Percentiles rank a stretch among this genome's conserved stretches.
phyloP scores from a whole-genome alignment of 1,284 basidiomycete genomes.

The Ustilago curta region DNA sequence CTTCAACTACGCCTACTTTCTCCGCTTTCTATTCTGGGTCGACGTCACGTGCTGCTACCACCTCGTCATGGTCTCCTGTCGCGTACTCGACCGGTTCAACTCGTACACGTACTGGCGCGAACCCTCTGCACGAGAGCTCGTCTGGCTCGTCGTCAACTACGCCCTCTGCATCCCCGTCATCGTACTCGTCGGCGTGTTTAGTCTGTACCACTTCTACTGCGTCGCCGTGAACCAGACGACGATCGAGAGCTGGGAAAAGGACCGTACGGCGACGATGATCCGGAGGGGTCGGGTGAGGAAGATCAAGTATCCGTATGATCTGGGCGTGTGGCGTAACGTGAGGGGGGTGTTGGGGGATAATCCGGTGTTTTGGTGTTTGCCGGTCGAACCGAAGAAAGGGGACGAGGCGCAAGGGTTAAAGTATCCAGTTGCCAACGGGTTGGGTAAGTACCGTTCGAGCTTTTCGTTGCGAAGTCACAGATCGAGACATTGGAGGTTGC shows the following conservation, averaged over 20 bases:
- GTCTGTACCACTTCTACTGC: slow-evolving; percentile 87
- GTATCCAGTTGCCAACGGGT: slow-evolving; percentile 70
- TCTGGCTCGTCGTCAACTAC: slow-evolving; percentile 89
- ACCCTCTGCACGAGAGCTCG: slow-evolving; percentile 78
- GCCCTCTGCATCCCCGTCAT: slow-evolving; percentile 86
- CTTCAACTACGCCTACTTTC: slow-evolving; percentile 69
- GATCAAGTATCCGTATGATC: slow-evolving; percentile 91
- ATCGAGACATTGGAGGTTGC: slow-evolving; percentile 15
- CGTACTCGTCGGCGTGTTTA: slow-evolving; percentile 79
- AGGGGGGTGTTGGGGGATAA: slow-evolving; percentile 81
- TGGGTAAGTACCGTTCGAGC: slow-evolving; percentile 18
- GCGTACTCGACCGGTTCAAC: slow-evolving; percentile 60
- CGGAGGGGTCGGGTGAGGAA: slow-evolving; percentile 82
- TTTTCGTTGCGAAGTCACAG: background rate
- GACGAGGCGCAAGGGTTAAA: slow-evolving; percentile 78
- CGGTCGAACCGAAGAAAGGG: slow-evolving; percentile 71
- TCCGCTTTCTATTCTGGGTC: slow-evolving; percentile 75
- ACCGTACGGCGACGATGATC: slow-evolving; percentile 87
- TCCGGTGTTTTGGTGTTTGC: slow-evolving; percentile 84
- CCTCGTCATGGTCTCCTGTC: slow-evolving; percentile 45
- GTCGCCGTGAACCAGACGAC: slow-evolving; percentile 89
- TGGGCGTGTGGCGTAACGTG: slow-evolving; percentile 81
- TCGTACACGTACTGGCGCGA: slow-evolving; percentile 74
- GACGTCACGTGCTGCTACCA: slow-evolving; percentile 78
- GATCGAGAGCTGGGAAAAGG: slow-evolving; percentile 98